These are phyloP conservation scores for Eucalyptus fibrosa DNA, from an alignment of 345 rosid genomes.

Conservation along the genomic window DNA sequence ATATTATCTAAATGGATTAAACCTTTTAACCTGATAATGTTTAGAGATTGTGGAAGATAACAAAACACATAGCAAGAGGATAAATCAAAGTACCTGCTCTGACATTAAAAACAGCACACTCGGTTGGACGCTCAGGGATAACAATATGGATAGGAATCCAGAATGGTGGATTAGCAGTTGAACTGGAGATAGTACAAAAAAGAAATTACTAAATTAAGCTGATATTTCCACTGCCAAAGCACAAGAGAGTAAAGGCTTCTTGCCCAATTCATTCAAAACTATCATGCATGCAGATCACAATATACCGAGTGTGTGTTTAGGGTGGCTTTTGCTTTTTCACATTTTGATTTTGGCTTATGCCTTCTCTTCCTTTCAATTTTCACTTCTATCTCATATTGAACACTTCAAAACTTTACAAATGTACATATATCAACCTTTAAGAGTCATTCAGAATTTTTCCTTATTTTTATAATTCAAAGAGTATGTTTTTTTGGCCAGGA, in stretches of 20 bases:
- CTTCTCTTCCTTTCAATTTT: neutral
- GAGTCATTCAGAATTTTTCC: neutral
- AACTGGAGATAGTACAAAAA: slow-evolving; percentile 28
- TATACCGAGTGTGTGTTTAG: neutral
- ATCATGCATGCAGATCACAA: neutral
- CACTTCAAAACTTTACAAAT: neutral
- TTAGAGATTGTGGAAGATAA: neutral
- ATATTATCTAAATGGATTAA: neutral
- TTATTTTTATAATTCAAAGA: neutral
- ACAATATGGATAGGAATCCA: slow-evolving; percentile 98
- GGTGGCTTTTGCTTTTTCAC: neutral
- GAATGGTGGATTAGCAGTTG: slow-evolving; percentile 81
- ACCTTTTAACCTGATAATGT: neutral
- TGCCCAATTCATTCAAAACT: neutral
- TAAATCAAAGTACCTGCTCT: slow-evolving; percentile 57
- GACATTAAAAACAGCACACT: slow-evolving; percentile 82
- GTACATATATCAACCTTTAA: neutral
- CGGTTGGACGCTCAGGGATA: slow-evolving; percentile 96
- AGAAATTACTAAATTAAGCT: neutral
- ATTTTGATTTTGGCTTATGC: neutral
- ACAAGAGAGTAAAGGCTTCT: neutral
- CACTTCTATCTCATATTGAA: neutral
- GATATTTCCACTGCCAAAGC: neutral
- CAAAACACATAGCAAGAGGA: neutral
- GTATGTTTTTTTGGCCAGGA: neutral